phyloP scores from a whole-genome alignment of 1,284 basidiomycete species.

The Puccinia horiana region DNA sequence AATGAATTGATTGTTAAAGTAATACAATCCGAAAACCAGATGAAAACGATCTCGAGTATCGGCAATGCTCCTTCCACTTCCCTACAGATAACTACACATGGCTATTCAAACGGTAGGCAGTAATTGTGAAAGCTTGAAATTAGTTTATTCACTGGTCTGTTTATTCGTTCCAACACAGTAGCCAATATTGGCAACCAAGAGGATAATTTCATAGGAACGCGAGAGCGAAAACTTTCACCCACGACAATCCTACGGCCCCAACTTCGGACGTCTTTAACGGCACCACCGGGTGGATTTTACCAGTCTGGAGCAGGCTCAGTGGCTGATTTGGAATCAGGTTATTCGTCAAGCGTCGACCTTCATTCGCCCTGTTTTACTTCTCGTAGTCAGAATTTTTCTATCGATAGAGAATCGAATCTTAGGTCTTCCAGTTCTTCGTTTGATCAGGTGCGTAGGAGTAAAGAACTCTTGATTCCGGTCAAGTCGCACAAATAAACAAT shows the following conservation, averaged over 20 bases:
- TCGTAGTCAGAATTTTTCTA: neutral
- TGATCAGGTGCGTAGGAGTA: neutral
- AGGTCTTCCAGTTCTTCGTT: neutral
- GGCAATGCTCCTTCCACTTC: neutral
- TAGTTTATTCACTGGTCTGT: neutral
- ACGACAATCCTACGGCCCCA: neutral
- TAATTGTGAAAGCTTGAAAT: neutral
- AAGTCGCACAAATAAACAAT: neutral
- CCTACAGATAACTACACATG: neutral
- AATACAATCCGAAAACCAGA: conserved; percentile 13
- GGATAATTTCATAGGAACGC: neutral
- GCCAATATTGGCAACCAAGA: neutral
- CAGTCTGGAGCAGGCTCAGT: neutral
- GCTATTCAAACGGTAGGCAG: neutral
- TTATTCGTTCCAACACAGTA: neutral
- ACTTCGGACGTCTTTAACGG: conserved; percentile 10
- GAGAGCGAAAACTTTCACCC: neutral
- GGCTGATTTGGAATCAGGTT: neutral
- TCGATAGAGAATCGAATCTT: neutral
- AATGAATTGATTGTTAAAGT: conserved; percentile 17
- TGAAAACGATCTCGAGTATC: neutral
- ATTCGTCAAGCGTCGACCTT: neutral
- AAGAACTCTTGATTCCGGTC: neutral
- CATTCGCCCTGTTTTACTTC: neutral
- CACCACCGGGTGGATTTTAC: conserved; percentile 1